phyloP scores from a whole-genome alignment of 1,284 basidiomycete species.

The Malassezia brasiliensis region DNA sequence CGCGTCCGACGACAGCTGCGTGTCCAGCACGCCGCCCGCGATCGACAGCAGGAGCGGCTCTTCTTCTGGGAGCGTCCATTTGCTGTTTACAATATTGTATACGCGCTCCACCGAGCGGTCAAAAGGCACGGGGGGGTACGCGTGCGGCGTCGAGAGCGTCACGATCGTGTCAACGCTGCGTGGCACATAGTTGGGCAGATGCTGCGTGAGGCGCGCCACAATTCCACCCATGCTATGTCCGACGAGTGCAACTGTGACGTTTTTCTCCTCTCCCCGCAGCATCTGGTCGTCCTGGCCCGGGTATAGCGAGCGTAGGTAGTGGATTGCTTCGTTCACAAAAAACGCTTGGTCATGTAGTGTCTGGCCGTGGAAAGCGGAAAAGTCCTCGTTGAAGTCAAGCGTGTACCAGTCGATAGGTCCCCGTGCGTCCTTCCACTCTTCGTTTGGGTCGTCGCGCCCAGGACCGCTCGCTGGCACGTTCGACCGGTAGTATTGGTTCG shows the following conservation, averaged over 20 bases:
- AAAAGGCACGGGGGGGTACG: slow-evolving; percentile 75
- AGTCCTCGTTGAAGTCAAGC: slow-evolving; percentile 92
- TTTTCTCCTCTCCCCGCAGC: slow-evolving; percentile 40
- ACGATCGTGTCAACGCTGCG: slow-evolving; percentile 64
- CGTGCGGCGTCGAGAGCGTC: slow-evolving; percentile 90
- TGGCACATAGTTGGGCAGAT: slow-evolving; percentile 53
- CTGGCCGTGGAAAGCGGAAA: slow-evolving; percentile 85
- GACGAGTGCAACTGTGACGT: slow-evolving; percentile 60
- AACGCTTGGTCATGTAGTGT: slow-evolving; percentile 73
- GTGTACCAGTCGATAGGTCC: slow-evolving; percentile 19
- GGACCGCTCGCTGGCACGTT: background rate
- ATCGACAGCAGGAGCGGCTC: slow-evolving; percentile 64
- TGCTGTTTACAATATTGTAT: slow-evolving; percentile 53
- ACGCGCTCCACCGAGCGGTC: slow-evolving; percentile 68
- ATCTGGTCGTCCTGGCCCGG: slow-evolving; percentile 49
- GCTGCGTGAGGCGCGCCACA: slow-evolving; percentile 61
- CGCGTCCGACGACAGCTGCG: slow-evolving; percentile 83
- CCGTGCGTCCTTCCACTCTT: slow-evolving; percentile 26
- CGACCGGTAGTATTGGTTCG: slow-evolving; percentile 62
- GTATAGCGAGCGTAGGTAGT: slow-evolving; percentile 70
- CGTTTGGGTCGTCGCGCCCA: background rate
- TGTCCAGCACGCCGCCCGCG: slow-evolving; percentile 83
- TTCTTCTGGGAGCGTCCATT: slow-evolving; percentile 5
- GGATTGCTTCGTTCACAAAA: slow-evolving; percentile 65
- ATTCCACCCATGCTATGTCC: slow-evolving; percentile 99